Conservation (phyloP, 2,329 filamentous ascomycete species). For the Didymella lethalis region DNA sequence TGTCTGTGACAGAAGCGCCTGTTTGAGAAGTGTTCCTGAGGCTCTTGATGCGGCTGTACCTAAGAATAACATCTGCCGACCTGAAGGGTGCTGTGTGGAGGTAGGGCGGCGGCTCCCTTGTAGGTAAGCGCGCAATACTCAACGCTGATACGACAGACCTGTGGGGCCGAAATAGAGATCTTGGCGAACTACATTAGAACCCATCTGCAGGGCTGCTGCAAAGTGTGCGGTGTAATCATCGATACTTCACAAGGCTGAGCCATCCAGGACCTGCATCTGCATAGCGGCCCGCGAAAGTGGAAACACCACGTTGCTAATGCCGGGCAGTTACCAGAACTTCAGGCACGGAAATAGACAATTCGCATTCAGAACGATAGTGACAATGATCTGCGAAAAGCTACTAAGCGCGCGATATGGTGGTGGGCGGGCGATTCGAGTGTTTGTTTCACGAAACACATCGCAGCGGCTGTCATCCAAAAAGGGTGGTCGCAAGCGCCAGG, state of each 20-base stretch:
- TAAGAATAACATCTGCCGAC: slow-evolving; percentile 42
- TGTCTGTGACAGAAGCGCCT: slow-evolving; percentile 46
- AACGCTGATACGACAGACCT: slow-evolving; percentile 42
- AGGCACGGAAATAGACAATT: slow-evolving; percentile 7
- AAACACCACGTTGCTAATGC: slow-evolving; percentile 8
- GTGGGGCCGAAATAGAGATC: slow-evolving; percentile 24
- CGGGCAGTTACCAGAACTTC: neutral
- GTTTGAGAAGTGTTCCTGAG: slow-evolving; percentile 42
- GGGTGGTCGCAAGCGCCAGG: slow-evolving; percentile 19
- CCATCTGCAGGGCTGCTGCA: slow-evolving; percentile 17
- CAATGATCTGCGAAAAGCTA: slow-evolving; percentile 4
- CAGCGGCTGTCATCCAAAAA: slow-evolving; percentile 16
- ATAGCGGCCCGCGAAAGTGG: slow-evolving; percentile 16
- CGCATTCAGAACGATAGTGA: slow-evolving; percentile 6
- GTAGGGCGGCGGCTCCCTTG: slow-evolving; percentile 40
- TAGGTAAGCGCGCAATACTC: slow-evolving; percentile 27
- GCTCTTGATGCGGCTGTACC: slow-evolving; percentile 45
- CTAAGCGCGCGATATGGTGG: slow-evolving; percentile 23
- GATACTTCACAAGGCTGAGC: slow-evolving; percentile 45
- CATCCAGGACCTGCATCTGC: slow-evolving; percentile 35
- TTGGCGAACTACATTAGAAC: slow-evolving; percentile 31
- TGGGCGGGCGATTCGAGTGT: slow-evolving; percentile 14
- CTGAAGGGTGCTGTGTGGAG: slow-evolving; percentile 36
- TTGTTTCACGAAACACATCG: slow-evolving; percentile 27
- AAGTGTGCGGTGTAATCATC: slow-evolving; percentile 35